Conservation (phyloP, 352 stramenopile species). For the Thalassiosira exigua region DNA sequence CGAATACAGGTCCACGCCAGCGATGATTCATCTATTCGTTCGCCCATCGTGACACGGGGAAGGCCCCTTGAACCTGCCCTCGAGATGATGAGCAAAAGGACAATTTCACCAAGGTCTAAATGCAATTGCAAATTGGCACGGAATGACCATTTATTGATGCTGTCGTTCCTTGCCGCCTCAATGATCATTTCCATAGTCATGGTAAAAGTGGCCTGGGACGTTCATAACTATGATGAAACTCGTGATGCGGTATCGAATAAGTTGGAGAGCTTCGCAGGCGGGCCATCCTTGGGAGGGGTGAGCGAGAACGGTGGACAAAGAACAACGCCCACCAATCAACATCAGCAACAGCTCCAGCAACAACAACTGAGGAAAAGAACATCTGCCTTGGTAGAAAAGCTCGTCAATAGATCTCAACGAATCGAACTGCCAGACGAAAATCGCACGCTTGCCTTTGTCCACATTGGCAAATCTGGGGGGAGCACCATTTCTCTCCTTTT, state of each 20-base stretch:
- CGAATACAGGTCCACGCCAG: too few species aligned
- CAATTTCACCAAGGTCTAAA: too few species aligned
- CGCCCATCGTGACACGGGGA: too few species aligned
- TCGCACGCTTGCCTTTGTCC: constrained; percentile 50
- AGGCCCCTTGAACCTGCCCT: too few species aligned
- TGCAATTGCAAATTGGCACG: too few species aligned
- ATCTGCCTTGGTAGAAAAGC: constrained; percentile 4
- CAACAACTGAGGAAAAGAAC: too few species aligned
- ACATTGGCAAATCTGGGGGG: constrained; percentile 74
- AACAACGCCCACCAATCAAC: neutral
- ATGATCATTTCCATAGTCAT: constrained; percentile 6
- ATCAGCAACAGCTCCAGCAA: neutral
- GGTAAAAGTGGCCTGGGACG: neutral
- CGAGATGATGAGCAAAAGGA: too few species aligned
- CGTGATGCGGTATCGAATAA: neutral
- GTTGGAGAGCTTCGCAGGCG: neutral
- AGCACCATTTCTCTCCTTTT: constrained; percentile 57
- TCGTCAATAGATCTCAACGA: constrained; percentile 19
- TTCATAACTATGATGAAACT: neutral
- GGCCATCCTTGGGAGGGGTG: neutral
- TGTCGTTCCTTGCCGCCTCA: too few species aligned
- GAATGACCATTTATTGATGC: too few species aligned
- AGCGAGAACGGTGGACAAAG: neutral
- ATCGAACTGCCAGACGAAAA: constrained; percentile 22
- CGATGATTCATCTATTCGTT: too few species aligned